Percentiles rank a stretch among this genome's conserved stretches.
Conservation (phyloP, 768 basidiomycete genomes). For the Cystofilobasidium bisporidii region DNA sequence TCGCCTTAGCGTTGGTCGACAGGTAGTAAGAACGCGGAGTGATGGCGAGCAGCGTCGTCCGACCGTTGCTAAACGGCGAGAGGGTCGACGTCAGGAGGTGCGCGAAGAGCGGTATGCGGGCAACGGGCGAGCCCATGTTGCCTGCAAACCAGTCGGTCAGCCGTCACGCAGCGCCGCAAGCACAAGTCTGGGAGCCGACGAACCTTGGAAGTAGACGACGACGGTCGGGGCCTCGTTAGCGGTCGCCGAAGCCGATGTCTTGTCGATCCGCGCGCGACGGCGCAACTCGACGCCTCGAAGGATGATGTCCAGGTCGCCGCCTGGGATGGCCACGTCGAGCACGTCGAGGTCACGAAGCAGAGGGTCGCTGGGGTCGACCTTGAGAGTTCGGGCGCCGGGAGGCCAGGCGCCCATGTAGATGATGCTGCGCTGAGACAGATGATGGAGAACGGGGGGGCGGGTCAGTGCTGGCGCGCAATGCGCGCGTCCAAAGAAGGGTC, state of each 20-base stretch:
- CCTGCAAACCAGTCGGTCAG: constrained; percentile 34
- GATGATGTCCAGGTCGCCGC: constrained; percentile 29
- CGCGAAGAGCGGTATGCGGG: constrained; percentile 46
- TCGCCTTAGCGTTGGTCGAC: constrained; percentile 43
- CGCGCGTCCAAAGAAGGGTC: background rate
- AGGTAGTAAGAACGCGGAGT: constrained; percentile 51
- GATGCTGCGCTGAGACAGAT: constrained; percentile 42
- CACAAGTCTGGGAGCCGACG: background rate
- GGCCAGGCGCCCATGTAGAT: constrained; percentile 50
- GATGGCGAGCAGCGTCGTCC: constrained; percentile 40
- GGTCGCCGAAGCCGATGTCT: too few species aligned
- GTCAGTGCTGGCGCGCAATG: too few species aligned
- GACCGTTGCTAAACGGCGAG: constrained; percentile 19
- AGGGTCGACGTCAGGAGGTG: constrained; percentile 27
- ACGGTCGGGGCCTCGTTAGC: constrained; percentile 28
- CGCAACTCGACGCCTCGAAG: constrained; percentile 37
- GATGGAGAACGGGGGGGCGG: too few species aligned
- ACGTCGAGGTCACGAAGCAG: constrained; percentile 32
- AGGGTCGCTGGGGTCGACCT: constrained; percentile 9
- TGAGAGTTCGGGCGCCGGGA: constrained; percentile 39
- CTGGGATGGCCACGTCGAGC: constrained; percentile 35
- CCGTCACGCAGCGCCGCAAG: too few species aligned
- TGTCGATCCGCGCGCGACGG: background rate
- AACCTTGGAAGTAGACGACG: constrained; percentile 43
- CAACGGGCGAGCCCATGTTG: constrained; percentile 49